These are phyloP conservation scores for Kwoniella shivajii DNA, from an alignment of 1,284 basidiomycete species.

Conservation along the genomic window DNA sequence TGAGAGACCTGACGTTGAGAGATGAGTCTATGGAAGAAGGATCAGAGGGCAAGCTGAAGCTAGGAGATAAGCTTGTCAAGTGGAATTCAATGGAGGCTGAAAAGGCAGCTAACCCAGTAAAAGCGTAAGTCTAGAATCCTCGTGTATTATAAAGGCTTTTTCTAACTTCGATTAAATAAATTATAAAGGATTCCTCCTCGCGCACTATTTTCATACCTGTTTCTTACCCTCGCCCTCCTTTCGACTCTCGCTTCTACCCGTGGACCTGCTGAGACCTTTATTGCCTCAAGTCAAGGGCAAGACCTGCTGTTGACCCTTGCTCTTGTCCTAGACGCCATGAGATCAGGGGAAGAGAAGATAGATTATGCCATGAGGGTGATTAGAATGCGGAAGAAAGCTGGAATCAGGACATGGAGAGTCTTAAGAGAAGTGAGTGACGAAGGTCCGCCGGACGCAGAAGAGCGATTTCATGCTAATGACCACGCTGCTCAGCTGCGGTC, in stretches of 20 bases:
- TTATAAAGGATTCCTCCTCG: conserved; percentile 34
- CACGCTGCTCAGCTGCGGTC: conserved; percentile 22
- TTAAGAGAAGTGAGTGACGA: conserved; percentile 35
- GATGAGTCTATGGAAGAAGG: conserved; percentile 39
- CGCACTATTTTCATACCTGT: conserved; percentile 41
- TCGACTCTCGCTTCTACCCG: conserved; percentile 34
- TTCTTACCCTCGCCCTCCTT: conserved; percentile 36
- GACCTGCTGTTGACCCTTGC: conserved; percentile 43
- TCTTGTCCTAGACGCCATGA: conserved; percentile 41
- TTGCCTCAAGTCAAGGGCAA: conserved; percentile 32
- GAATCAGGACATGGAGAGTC: conserved; percentile 42
- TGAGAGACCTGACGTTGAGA: conserved; percentile 37
- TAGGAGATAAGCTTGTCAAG: conserved; percentile 51
- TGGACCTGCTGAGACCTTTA: conserved; percentile 23
- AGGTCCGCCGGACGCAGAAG: not conserved
- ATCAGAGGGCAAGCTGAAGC: conserved; percentile 30
- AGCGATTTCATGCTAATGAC: not conserved
- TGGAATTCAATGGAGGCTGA: conserved; percentile 44
- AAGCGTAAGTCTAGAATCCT: conserved; percentile 22
- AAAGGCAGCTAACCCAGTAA: conserved; percentile 29
- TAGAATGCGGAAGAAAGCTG: conserved; percentile 37
- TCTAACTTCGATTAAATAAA: not conserved
- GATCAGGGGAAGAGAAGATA: conserved; percentile 24
- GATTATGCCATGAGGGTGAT: conserved; percentile 18
- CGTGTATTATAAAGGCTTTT: not conserved